Evolutionary conservation across 768 basidiomycete genomes (phyloP).

Genomic region (Lactarius deliciosus): DNA sequence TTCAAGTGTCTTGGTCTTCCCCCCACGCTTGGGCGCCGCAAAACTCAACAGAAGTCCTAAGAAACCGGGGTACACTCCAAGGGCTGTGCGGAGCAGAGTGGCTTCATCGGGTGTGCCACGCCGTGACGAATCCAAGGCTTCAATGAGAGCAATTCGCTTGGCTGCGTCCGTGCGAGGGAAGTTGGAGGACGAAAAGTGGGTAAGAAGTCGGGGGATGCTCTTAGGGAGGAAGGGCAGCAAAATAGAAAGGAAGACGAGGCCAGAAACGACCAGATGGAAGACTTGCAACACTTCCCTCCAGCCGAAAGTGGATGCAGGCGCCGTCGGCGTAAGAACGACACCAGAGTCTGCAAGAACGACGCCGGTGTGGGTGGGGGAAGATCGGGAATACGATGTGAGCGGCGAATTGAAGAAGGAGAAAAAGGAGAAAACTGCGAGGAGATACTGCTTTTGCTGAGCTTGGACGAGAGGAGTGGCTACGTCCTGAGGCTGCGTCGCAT

Average conservation of each 20-base stretch:
- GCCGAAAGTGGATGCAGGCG: slow-evolving; percentile 37
- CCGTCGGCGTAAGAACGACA: slow-evolving; percentile 30
- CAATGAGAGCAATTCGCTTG: slow-evolving; percentile 34
- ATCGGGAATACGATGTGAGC: slow-evolving; percentile 44
- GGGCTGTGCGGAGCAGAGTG: slow-evolving; percentile 39
- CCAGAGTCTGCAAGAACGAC: slow-evolving; percentile 48
- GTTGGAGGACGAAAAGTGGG: not conserved
- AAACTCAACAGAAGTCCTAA: slow-evolving; percentile 39
- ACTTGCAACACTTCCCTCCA: slow-evolving; percentile 57
- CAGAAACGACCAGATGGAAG: slow-evolving; percentile 65
- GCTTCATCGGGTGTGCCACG: slow-evolving; percentile 44
- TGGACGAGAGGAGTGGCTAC: slow-evolving; percentile 28
- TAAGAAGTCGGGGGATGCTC: slow-evolving; percentile 8
- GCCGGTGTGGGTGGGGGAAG: slow-evolving; percentile 56
- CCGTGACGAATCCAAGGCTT: slow-evolving; percentile 36
- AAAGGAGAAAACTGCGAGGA: slow-evolving; percentile 78
- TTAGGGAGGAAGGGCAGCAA: slow-evolving; percentile 49
- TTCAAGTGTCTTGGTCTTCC: slow-evolving; percentile 37
- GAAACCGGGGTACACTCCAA: slow-evolving; percentile 42
- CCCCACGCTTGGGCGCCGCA: slow-evolving; percentile 32
- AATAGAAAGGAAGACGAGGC: slow-evolving; percentile 59
- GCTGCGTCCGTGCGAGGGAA: slow-evolving; percentile 25
- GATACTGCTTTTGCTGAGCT: slow-evolving; percentile 51
- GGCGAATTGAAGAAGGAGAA: slow-evolving; percentile 87
- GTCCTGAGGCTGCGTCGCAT: slow-evolving; percentile 24